phyloP scores from a whole-genome alignment of 495 filamentous ascomycete genomes.

The Aspergillus diversus region DNA sequence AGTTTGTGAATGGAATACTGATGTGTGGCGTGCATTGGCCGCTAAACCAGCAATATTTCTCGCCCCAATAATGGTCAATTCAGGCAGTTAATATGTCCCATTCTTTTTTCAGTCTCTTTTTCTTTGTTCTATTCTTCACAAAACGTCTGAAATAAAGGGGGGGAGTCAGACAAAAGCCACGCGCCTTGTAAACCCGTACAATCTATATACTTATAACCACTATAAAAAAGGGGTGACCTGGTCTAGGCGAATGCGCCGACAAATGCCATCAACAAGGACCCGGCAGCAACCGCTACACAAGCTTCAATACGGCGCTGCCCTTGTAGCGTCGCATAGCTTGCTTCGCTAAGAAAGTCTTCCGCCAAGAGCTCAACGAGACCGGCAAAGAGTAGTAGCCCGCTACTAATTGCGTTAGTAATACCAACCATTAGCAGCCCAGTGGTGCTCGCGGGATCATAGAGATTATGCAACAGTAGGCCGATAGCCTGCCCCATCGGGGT shows the following conservation, averaged over 20 bases:
- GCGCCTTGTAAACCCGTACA: constrained; percentile 19
- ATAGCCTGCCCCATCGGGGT: constrained; percentile 92
- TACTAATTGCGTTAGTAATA: constrained; percentile 88
- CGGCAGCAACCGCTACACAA: constrained; percentile 74
- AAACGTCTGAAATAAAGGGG: neutral
- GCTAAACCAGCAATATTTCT: too few species aligned
- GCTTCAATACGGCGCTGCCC: constrained; percentile 75
- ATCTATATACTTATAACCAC: constrained; percentile 4
- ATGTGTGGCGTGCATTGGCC: too few species aligned
- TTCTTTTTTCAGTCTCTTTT: too few species aligned
- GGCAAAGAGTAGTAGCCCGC: constrained; percentile 85
- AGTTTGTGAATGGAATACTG: too few species aligned
- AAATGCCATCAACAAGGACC: constrained; percentile 80
- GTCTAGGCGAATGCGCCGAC: constrained; percentile 85
- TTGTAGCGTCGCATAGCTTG: constrained; percentile 75
- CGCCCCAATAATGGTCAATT: too few species aligned
- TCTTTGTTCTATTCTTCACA: neutral
- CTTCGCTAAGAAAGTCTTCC: constrained; percentile 90
- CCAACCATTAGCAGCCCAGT: constrained; percentile 89
- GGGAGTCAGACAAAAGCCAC: neutral
- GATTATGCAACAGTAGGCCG: constrained; percentile 75
- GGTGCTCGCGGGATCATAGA: constrained; percentile 83
- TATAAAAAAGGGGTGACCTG: neutral
- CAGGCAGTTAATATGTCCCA: too few species aligned
- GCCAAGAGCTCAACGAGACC: constrained; percentile 89